Evolutionary conservation across 805 yeast species (phyloP).

Genomic region (Saccharomycopsis sp.): DNA sequence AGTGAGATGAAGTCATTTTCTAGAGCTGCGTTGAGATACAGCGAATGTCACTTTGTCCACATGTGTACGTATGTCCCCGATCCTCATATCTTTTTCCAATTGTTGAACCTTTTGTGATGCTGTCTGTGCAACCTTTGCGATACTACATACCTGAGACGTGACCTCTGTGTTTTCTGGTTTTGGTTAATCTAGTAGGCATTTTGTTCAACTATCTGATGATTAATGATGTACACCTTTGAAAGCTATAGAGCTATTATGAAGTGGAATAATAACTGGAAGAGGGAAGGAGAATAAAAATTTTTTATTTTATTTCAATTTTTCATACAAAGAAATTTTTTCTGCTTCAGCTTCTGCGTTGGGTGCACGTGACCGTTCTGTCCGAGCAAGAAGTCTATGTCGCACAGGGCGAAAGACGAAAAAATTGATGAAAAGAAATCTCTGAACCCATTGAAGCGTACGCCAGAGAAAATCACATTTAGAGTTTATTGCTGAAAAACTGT

Average conservation of each 20-base stretch:
- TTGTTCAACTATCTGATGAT: constrained; percentile 23
- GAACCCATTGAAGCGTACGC: too few relatives aligned
- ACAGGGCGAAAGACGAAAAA: neutral
- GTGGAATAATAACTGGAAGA: constrained; percentile 2
- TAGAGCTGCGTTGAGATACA: too few relatives aligned
- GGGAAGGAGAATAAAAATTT: constrained; percentile 3
- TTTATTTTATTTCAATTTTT: constrained; percentile 4
- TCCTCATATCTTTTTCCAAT: neutral
- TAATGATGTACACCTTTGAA: constrained; percentile 1
- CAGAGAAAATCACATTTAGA: too few relatives aligned
- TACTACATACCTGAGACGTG: constrained; percentile 93
- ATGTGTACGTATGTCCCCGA: too few relatives aligned
- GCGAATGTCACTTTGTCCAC: too few relatives aligned
- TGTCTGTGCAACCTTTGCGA: neutral
- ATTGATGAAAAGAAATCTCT: neutral
- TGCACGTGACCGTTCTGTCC: neutral
- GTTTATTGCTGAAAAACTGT: too few relatives aligned
- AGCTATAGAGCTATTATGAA: constrained; percentile 1
- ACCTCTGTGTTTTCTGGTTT: constrained; percentile 99
- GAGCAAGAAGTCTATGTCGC: too few relatives aligned
- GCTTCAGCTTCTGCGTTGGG: neutral
- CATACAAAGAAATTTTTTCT: constrained; percentile 2
- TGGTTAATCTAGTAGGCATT: constrained; percentile 99
- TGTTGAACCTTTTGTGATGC: neutral
- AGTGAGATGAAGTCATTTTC: too few relatives aligned